A percentile compares a stretch with the other conserved stretches of the same genome.
phyloP scores from a whole-genome alignment of 108 stramenopile species.

The Skeletonema potamos region DNA sequence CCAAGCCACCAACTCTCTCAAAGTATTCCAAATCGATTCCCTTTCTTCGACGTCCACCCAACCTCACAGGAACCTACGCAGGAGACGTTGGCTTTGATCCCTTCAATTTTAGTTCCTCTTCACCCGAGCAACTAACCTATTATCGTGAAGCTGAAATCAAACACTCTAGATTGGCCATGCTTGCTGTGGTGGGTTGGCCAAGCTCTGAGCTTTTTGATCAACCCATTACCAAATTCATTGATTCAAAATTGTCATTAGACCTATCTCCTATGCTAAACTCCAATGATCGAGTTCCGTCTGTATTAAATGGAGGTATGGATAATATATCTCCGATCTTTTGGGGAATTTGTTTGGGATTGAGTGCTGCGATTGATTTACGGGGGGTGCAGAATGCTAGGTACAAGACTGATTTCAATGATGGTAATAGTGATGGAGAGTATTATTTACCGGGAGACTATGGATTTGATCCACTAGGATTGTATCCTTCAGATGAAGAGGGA shows the following conservation, averaged over 20 bases:
- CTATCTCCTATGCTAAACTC: constrained; percentile 50
- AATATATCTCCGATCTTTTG: constrained; percentile 66
- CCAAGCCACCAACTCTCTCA: not conserved
- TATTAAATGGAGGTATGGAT: constrained; percentile 79
- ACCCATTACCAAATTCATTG: constrained; percentile 52
- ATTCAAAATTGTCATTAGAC: constrained; percentile 28
- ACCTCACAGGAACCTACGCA: constrained; percentile 52
- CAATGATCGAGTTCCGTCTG: constrained; percentile 68
- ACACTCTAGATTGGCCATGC: constrained; percentile 85
- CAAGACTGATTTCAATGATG: constrained; percentile 5
- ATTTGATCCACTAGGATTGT: constrained; percentile 84
- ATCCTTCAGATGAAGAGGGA: constrained; percentile 57
- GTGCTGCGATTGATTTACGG: constrained; percentile 75
- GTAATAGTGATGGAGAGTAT: constrained; percentile 23
- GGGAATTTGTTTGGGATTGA: constrained; percentile 75
- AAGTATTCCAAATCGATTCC: constrained; percentile 63
- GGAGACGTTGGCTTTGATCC: constrained; percentile 93
- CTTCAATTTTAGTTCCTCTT: constrained; percentile 57
- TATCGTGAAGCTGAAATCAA: constrained; percentile 88
- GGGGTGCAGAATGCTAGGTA: constrained; percentile 46
- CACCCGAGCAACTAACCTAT: constrained; percentile 48
- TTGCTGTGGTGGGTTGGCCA: constrained; percentile 87
- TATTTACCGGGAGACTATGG: constrained; percentile 76
- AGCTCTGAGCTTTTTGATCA: constrained; percentile 72
- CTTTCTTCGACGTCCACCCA: constrained; percentile 58